Percentiles rank a stretch among this genome's conserved stretches.
Conservation (phyloP, 352 stramenopile species). For the Bremia lactucae region DNA sequence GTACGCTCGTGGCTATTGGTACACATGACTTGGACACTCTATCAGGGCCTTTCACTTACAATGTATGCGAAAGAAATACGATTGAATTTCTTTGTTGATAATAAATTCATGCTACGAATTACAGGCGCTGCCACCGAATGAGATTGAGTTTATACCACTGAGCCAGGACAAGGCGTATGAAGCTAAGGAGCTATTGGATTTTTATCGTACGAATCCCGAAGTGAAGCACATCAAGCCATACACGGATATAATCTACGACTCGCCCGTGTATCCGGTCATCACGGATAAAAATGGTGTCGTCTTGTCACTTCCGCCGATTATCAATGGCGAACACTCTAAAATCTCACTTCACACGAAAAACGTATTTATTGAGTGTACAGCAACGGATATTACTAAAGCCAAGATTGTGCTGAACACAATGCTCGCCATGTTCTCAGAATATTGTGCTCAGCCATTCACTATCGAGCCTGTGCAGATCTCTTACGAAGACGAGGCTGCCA, state of each 20-base stretch:
- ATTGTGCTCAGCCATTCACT: slow-evolving; percentile 93
- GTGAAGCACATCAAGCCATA: slow-evolving; percentile 99
- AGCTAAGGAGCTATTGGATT: slow-evolving; percentile 90
- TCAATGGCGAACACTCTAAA: slow-evolving; percentile 96
- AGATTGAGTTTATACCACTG: slow-evolving; percentile 96
- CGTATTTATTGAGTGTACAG: slow-evolving; percentile 99
- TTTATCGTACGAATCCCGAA: slow-evolving; percentile 90
- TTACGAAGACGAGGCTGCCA: slow-evolving; percentile 86
- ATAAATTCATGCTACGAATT: background rate
- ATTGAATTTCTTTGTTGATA: background rate
- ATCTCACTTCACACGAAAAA: slow-evolving; percentile 97
- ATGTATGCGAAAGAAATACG: slow-evolving; percentile 26
- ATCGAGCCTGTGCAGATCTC: slow-evolving; percentile 95
- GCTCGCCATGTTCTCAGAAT: slow-evolving; percentile 99
- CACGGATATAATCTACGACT: slow-evolving; percentile 99
- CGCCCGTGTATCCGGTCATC: slow-evolving; percentile 95
- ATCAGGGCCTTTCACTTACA: slow-evolving; percentile 89
- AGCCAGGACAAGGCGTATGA: slow-evolving; percentile 87
- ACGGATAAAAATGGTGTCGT: slow-evolving; percentile 92
- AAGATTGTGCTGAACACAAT: slow-evolving; percentile 99
- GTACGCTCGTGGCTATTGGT: slow-evolving; percentile 98
- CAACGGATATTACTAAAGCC: slow-evolving; percentile 98
- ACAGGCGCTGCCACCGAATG: slow-evolving; percentile 83
- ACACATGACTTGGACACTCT: slow-evolving; percentile 98
- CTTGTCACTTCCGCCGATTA: slow-evolving; percentile 97